These are phyloP conservation scores for Tylopilus rubrobrunneus DNA, from an alignment of 768 basidiomycete species.

Conservation along the genomic window DNA sequence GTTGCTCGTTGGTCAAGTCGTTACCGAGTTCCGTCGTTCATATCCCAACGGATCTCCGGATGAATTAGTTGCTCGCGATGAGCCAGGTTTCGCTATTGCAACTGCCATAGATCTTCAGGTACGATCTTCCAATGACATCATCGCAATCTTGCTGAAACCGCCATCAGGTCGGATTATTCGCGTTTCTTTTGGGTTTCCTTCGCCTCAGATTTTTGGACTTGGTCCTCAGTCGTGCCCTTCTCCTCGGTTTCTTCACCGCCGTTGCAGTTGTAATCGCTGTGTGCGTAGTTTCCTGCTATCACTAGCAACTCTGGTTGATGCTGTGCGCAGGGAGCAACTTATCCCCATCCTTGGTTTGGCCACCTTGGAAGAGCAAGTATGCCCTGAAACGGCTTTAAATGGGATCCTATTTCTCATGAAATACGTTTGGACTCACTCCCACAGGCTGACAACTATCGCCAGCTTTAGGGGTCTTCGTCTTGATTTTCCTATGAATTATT, in stretches of 20 bases:
- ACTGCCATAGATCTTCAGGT: constrained; percentile 86
- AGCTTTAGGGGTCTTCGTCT: constrained; percentile 67
- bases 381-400: constrained; percentile 67
- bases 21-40: constrained; percentile 62
- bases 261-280: constrained; percentile 83
- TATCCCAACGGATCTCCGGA: constrained; percentile 36
- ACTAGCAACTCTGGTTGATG: neutral
- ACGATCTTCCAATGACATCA: constrained; percentile 3
- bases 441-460: constrained; percentile 67
- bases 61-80: constrained; percentile 35
- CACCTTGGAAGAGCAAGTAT: constrained; percentile 45
- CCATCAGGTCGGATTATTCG: constrained; percentile 73
- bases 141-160: neutral
- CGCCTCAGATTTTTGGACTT: constrained; percentile 92
- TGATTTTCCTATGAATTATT: constrained; percentile 62
- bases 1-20: constrained; percentile 81
- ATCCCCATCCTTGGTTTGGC: constrained; percentile 87
- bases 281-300: constrained; percentile 33
- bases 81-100: constrained; percentile 61
- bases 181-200: constrained; percentile 82
- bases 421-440: constrained; percentile 51
- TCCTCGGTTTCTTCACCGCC: constrained; percentile 85
- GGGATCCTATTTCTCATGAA: constrained; percentile 75
- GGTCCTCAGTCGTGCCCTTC: constrained; percentile 82
- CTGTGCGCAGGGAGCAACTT: constrained; percentile 60